Evolutionary conservation across 345 rosid genomes (phyloP).

Genomic region (Corchorus olitorius): DNA sequence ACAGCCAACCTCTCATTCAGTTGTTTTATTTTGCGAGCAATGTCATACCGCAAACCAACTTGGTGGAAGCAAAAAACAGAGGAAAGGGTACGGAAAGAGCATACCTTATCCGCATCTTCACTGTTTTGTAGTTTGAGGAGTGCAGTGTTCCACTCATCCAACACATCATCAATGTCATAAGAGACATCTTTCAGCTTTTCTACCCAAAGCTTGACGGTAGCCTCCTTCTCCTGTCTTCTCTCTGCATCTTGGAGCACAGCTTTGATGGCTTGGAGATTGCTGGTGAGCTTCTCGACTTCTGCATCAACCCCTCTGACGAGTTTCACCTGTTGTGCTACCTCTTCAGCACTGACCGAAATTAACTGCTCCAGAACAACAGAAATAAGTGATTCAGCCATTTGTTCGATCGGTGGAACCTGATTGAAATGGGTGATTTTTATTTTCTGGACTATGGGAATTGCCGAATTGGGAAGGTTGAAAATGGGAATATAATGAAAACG

Average conservation of each 20-base stretch:
- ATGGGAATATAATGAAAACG: no score
- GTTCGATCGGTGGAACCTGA: no score
- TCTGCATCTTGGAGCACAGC: slow-evolving; percentile 18
- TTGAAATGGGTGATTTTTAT: no score
- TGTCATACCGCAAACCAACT: not conserved
- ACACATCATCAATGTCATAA: slow-evolving; percentile 10
- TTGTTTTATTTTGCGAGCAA: not conserved
- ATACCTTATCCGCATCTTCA: not conserved
- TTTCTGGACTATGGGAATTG: no score
- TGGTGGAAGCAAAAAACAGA: not conserved
- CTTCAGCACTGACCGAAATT: not conserved
- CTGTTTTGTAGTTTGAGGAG: not conserved
- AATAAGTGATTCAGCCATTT: not conserved
- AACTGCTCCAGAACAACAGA: not conserved
- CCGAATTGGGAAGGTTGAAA: no score
- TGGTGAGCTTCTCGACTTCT: slow-evolving; percentile 6
- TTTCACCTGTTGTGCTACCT: not conserved
- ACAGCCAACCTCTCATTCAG: not conserved
- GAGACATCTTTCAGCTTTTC: not conserved
- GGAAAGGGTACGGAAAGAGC: not conserved
- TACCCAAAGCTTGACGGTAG: not conserved
- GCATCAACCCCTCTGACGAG: not conserved
- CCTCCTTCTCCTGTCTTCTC: not conserved
- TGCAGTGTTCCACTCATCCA: slow-evolving; percentile 20
- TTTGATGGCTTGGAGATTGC: not conserved